Conservation (phyloP, 148 eudicot species). For the Rhododendron williamsianum region DNA sequence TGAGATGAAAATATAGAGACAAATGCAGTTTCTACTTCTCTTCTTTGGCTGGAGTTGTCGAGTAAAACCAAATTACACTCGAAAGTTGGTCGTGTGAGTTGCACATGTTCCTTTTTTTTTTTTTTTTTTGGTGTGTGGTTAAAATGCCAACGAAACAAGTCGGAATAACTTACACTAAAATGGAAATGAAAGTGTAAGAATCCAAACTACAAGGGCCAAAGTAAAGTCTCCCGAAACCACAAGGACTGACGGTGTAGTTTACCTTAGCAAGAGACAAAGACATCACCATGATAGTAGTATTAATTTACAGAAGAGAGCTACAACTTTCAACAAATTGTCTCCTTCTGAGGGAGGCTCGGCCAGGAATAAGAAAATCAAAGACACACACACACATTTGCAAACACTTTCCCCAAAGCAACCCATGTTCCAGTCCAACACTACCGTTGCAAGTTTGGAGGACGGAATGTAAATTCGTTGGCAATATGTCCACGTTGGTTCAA, state of each 20-base stretch:
- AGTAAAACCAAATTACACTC: too few species aligned
- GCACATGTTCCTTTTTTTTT: not conserved
- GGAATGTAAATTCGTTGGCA: not conserved
- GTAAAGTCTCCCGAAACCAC: not conserved
- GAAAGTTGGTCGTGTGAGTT: too few species aligned
- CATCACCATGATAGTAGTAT: not conserved
- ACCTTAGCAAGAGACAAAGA: not conserved
- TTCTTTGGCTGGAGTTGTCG: not conserved
- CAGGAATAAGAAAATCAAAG: not conserved
- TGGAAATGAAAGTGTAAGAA: not conserved
- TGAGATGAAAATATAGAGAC: not conserved
- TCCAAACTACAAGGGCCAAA: not conserved
- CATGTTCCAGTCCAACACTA: not conserved
- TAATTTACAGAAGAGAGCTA: not conserved
- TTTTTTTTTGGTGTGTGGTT: not conserved
- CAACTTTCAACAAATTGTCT: not conserved
- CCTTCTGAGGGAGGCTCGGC: not conserved
- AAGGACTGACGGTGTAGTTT: not conserved
- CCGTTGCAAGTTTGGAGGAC: not conserved
- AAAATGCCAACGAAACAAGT: not conserved
- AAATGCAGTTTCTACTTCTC: not conserved
- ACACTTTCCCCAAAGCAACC: not conserved
- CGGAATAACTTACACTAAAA: not conserved
- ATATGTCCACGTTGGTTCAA: too few species aligned
- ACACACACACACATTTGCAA: not conserved